A percentile compares a stretch with the other conserved stretches of the same genome.
Conservation (phyloP, 768 basidiomycete species). For the Suillus clintonianus region DNA sequence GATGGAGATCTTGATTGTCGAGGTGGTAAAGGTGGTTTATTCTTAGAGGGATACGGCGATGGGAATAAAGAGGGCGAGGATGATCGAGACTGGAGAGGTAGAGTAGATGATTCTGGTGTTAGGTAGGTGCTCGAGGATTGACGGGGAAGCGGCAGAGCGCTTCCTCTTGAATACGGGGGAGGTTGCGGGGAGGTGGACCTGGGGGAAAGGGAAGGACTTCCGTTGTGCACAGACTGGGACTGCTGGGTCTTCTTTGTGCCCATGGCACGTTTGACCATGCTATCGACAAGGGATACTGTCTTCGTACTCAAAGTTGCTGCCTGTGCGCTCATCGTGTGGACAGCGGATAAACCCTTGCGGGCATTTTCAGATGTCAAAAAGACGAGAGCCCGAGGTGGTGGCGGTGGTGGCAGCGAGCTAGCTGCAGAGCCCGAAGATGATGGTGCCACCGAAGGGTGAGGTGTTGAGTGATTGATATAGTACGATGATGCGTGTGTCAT, state of each 20-base stretch:
- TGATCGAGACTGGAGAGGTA: slow-evolving; percentile 7
- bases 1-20: slow-evolving; percentile 6
- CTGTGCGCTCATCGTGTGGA: slow-evolving; percentile 65
- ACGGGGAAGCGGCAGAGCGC: neutral
- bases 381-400: slow-evolving; percentile 46
- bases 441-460: slow-evolving; percentile 40
- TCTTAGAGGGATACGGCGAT: slow-evolving; percentile 1
- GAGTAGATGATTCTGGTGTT: slow-evolving; percentile 3
- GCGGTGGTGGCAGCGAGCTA: neutral
- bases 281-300: slow-evolving; percentile 62
- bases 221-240: neutral
- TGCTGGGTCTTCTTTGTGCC: slow-evolving; percentile 38
- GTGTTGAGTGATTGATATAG: slow-evolving; percentile 60
- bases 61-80: neutral
- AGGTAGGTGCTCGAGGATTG: slow-evolving; percentile 6
- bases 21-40: slow-evolving; percentile 22
- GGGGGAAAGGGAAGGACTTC: slow-evolving; percentile 2
- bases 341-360: slow-evolving; percentile 54
- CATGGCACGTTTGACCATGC: slow-evolving; percentile 57
- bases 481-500: slow-evolving; percentile 61
- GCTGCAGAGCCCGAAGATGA: slow-evolving; percentile 25
- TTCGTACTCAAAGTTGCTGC: slow-evolving; percentile 67
- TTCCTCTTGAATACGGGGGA: neutral
- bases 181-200: neutral
- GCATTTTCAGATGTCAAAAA: slow-evolving; percentile 64